These are phyloP conservation scores for Rhizoctonia solani DNA, from an alignment of 1,284 basidiomycete species.

Conservation along the genomic window DNA sequence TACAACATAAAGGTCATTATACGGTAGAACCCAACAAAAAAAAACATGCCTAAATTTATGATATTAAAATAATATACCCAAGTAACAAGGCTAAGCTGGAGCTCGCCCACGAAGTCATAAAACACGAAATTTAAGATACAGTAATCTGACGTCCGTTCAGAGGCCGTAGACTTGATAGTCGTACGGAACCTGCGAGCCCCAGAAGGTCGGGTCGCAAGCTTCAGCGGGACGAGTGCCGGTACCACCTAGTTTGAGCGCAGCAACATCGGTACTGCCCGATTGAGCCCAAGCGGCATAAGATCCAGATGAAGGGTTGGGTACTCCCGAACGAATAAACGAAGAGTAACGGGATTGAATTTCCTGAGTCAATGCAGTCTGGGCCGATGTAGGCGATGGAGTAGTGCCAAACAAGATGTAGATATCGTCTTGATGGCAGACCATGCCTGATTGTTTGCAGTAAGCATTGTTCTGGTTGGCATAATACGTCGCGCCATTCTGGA, in stretches of 20 bases:
- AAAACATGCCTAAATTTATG: neutral
- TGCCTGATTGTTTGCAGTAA: conserved; percentile 58
- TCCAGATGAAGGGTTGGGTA: conserved; percentile 55
- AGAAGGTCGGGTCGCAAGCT: conserved; percentile 65
- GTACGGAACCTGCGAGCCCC: conserved; percentile 64
- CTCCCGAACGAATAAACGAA: conserved; percentile 63
- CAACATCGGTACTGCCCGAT: conserved; percentile 51
- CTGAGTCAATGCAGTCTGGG: conserved; percentile 59
- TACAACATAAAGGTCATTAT: too few relatives aligned
- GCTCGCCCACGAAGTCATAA: neutral
- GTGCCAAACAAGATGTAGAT: conserved; percentile 78
- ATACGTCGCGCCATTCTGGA: conserved; percentile 68
- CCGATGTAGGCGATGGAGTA: conserved; percentile 56
- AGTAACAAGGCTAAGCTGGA: neutral
- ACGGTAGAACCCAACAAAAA: too few relatives aligned
- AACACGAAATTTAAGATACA: neutral
- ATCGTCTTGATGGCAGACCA: conserved; percentile 74
- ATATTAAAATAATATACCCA: neutral
- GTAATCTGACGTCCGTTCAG: conserved; percentile 46
- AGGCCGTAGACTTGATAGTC: conserved; percentile 70
- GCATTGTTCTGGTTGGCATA: conserved; percentile 60
- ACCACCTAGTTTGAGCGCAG: conserved; percentile 61
- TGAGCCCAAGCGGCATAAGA: conserved; percentile 54
- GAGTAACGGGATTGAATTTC: conserved; percentile 70
- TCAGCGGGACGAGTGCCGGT: conserved; percentile 52